phyloP scores from a whole-genome alignment of 495 filamentous ascomycete species.

The Xylaria scruposa region DNA sequence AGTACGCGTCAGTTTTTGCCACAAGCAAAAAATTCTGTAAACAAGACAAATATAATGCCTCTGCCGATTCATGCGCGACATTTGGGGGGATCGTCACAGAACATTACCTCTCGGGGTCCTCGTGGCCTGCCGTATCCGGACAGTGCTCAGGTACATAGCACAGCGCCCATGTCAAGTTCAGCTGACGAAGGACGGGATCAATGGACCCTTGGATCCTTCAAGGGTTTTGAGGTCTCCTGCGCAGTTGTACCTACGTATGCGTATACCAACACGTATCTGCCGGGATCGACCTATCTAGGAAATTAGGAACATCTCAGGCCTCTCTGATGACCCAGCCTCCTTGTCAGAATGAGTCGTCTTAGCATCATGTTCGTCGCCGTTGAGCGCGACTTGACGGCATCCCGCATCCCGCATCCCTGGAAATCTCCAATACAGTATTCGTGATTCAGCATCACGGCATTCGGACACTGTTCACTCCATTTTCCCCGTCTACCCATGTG shows the following conservation, averaged over 20 bases:
- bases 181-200: slow-evolving; percentile 17
- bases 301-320: slow-evolving; percentile 8
- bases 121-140: slow-evolving; percentile 4
- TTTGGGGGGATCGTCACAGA: not conserved
- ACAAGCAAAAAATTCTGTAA: not conserved
- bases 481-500: not conserved
- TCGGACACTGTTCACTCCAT: not conserved
- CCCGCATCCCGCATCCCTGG: not conserved
- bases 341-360: not conserved
- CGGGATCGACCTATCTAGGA: not conserved
- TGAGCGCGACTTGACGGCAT: not conserved
- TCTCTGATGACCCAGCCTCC: not conserved
- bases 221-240: not conserved
- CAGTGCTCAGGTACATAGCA: not conserved
- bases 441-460: slow-evolving; percentile 2
- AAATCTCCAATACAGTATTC: not conserved
- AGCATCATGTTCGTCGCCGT: not conserved
- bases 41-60: not conserved
- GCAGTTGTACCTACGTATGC: not conserved
- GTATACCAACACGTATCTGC: not conserved
- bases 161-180: slow-evolving; percentile 6
- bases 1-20: slow-evolving; percentile 20
- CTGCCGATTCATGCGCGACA: slow-evolving; percentile 4
- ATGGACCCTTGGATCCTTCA: not conserved
- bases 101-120: not conserved